Percentiles rank a stretch among this genome's conserved stretches.
phyloP scores from a whole-genome alignment of 176 grass and related monocot genomes.

The Avena atlantica region DNA sequence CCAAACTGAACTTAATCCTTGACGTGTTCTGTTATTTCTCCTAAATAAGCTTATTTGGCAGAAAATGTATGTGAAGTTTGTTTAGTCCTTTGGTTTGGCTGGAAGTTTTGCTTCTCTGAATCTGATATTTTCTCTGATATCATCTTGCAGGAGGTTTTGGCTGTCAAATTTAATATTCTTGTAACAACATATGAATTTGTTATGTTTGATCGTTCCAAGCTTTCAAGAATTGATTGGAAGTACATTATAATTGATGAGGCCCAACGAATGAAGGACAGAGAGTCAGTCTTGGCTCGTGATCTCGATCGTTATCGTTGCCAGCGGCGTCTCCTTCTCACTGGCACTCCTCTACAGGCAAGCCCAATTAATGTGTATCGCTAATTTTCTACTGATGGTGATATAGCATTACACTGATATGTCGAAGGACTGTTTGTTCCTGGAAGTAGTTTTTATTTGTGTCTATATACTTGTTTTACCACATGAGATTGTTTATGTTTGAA shows the following conservation, averaged over 20 bases:
- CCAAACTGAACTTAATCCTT: neutral
- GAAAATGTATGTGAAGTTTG: neutral
- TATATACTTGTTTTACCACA: constrained; percentile 12
- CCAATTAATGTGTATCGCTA: neutral
- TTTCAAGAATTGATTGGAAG: constrained; percentile 98
- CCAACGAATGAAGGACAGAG: constrained; percentile 97
- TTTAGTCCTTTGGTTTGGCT: neutral
- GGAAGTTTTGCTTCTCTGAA: neutral
- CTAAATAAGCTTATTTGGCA: constrained; percentile 20
- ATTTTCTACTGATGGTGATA: constrained; percentile 3
- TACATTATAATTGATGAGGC: constrained; percentile 99
- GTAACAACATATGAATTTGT: constrained; percentile 99
- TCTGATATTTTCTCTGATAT: constrained; percentile 39
- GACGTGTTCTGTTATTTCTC: neutral
- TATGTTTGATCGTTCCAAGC: constrained; percentile 98
- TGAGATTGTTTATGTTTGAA: constrained; percentile 30
- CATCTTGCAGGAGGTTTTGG: constrained; percentile 77
- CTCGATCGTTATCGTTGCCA: constrained; percentile 97
- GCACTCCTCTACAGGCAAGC: constrained; percentile 93
- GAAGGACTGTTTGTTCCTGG: neutral
- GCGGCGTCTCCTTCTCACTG: constrained; percentile 92
- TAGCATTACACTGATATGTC: constrained; percentile 3
- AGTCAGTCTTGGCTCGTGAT: constrained; percentile 95
- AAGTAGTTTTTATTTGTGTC: constrained; percentile 11
- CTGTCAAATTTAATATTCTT: constrained; percentile 98